Conservation (phyloP, 2,329 filamentous ascomycete species). For the Calonectria henricotiae region DNA sequence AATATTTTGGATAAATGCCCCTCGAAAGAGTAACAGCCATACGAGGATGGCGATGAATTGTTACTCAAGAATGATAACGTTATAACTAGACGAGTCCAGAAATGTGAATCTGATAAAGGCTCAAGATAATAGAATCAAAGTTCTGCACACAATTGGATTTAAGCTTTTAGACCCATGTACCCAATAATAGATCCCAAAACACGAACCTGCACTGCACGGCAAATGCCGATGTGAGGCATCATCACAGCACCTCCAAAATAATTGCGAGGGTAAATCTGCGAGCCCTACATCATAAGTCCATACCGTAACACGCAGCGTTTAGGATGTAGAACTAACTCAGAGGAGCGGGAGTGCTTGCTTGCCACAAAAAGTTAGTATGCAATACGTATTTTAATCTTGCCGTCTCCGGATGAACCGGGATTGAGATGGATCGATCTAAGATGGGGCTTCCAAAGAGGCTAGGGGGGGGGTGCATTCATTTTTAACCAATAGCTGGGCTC, state of each 20-base stretch:
- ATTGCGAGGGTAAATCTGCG: background rate
- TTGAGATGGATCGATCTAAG: constrained; percentile 10
- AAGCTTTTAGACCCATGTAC: background rate
- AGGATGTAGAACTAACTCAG: too few species aligned
- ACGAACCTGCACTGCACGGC: background rate
- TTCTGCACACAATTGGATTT: background rate
- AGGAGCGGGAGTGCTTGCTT: too few species aligned
- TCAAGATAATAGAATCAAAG: constrained; percentile 11
- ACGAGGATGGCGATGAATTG: background rate
- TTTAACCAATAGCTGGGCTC: background rate
- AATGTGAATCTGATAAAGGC: background rate
- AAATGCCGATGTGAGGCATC: background rate
- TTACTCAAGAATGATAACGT: constrained; percentile 14
- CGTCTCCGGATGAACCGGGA: background rate
- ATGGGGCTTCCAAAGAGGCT: background rate
- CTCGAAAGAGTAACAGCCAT: background rate
- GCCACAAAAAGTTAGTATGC: too few species aligned
- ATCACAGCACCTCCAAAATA: background rate
- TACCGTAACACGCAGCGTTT: too few species aligned
- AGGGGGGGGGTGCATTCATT: background rate
- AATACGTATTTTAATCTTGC: too few species aligned
- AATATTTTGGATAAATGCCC: constrained; percentile 8
- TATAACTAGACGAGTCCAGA: background rate
- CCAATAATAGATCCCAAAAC: background rate
- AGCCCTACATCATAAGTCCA: too few species aligned